A percentile compares a stretch with the other conserved stretches of the same genome.
Evolutionary conservation across 352 stramenopile genomes (phyloP).

Genomic region (Phytophthora syringae): DNA sequence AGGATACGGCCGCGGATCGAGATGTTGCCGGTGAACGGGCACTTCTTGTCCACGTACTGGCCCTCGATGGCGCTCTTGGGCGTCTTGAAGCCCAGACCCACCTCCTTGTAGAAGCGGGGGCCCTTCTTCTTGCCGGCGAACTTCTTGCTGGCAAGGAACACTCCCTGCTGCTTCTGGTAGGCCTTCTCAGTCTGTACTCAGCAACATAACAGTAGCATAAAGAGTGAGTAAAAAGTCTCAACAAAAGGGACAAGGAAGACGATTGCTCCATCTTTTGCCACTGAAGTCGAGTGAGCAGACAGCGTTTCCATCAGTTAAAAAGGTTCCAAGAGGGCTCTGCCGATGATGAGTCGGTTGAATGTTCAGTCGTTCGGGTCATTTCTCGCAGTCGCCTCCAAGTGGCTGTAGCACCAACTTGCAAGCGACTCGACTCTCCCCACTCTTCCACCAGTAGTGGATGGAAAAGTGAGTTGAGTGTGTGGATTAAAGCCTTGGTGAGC

Average conservation of each 20-base stretch:
- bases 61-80: constrained; percentile 94
- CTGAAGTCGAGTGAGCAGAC: constrained; percentile 27
- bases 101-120: constrained; percentile 97
- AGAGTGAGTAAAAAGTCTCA: constrained; percentile 2
- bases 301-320: constrained; percentile 18
- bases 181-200: constrained; percentile 95
- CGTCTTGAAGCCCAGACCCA: constrained; percentile 99
- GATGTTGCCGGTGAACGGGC: constrained; percentile 99
- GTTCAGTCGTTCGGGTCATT: constrained; percentile 24
- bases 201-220: constrained; percentile 1
- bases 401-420: not conserved
- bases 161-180: constrained; percentile 99
- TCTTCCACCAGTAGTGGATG: not conserved
- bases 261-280: constrained; percentile 5
- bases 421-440: constrained; percentile 4
- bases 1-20: constrained; percentile 98
- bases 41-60: constrained; percentile 99
- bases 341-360: constrained; percentile 53
- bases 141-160: constrained; percentile 98
- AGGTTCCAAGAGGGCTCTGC: constrained; percentile 32
- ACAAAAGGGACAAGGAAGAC: constrained; percentile 6
- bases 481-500: constrained; percentile 86
- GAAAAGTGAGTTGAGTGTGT: constrained; percentile 22
- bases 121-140: constrained; percentile 94
- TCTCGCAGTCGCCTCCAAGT: constrained; percentile 23